Conservation (phyloP, 2,329 filamentous ascomycete species). For the Aspergillus caelatus region DNA sequence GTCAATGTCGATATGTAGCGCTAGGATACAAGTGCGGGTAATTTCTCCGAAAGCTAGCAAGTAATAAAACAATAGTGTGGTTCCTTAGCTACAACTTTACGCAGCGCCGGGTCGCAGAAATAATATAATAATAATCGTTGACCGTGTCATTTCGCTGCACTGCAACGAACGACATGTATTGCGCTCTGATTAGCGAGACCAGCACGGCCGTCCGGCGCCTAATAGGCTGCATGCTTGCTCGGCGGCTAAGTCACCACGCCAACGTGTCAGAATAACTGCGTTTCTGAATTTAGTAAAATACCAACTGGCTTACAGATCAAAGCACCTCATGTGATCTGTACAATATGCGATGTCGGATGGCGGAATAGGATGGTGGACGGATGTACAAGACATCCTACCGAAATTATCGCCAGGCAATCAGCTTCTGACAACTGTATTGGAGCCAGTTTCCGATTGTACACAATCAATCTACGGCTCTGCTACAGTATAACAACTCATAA, state of each 20-base stretch:
- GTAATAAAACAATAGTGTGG: neutral
- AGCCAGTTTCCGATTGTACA: neutral
- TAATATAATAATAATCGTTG: neutral
- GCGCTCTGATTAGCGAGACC: neutral
- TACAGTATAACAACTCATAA: neutral
- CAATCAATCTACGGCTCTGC: fast-evolving
- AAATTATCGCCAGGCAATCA: neutral
- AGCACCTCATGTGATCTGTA: neutral
- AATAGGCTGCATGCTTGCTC: neutral
- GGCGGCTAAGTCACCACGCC: neutral
- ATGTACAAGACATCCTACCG: neutral
- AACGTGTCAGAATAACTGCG: neutral
- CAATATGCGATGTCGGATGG: neutral
- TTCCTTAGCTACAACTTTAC: neutral
- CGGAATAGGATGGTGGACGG: neutral
- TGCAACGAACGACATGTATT: neutral
- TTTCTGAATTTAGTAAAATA: neutral
- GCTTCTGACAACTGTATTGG: neutral
- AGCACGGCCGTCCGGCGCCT: neutral
- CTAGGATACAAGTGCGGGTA: neutral
- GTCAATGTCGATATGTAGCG: neutral
- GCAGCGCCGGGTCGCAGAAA: neutral
- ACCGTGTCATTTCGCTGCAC: neutral
- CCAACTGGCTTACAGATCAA: neutral
- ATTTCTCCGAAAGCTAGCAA: neutral